Percentiles rank a stretch among this genome's conserved stretches.
Evolutionary conservation across 305 asterid genomes (phyloP).

Genomic region (Fraxinus paxiana): DNA sequence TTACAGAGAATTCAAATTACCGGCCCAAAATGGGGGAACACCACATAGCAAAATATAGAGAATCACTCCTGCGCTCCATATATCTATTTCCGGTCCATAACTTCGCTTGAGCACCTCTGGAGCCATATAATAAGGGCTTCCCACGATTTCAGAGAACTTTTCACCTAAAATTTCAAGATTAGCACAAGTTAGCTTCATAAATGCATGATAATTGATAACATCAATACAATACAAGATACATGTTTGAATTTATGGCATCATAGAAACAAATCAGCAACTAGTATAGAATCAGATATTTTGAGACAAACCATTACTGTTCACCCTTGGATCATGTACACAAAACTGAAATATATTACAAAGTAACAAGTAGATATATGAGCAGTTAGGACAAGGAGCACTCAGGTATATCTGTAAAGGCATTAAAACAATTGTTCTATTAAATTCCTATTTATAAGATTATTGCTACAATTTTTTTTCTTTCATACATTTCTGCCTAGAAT

Average conservation of each 20-base stretch:
- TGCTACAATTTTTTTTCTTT: not conserved
- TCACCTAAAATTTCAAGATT: conserved; percentile 52
- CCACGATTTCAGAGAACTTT: conserved; percentile 86
- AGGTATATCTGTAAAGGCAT: not conserved
- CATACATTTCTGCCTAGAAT: not conserved
- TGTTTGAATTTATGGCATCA: not conserved
- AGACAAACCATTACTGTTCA: conserved; percentile 1
- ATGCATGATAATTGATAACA: not conserved
- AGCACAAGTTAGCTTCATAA: not conserved
- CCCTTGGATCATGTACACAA: conserved; percentile 13
- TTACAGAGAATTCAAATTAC: conserved; percentile 33
- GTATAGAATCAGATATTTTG: not conserved
- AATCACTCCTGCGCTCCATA: conserved; percentile 96
- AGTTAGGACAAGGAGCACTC: not conserved
- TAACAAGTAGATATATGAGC: not conserved
- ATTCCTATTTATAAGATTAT: not conserved
- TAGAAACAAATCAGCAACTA: not conserved
- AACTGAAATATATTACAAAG: not conserved
- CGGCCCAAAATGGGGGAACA: conserved; percentile 98
- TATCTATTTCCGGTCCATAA: conserved; percentile 92
- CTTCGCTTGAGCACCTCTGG: conserved; percentile 90
- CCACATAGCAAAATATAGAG: conserved; percentile 82
- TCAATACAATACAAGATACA: not conserved
- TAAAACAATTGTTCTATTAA: not conserved
- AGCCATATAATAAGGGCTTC: conserved; percentile 96